These are phyloP conservation scores for Glonium stellatum DNA, from an alignment of 495 filamentous ascomycete genomes.

Conservation along the genomic window DNA sequence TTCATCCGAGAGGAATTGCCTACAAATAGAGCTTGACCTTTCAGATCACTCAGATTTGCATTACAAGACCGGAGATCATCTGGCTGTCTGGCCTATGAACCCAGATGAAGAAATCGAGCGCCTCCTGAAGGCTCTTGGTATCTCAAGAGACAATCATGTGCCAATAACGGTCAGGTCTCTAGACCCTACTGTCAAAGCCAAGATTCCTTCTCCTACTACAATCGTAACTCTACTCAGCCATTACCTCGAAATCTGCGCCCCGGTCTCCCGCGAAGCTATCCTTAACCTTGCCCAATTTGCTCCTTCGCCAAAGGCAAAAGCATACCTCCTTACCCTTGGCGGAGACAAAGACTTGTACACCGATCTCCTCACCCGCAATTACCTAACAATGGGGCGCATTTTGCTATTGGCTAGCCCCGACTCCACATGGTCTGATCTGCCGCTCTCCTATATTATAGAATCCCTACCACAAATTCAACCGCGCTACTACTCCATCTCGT, in stretches of 20 bases:
- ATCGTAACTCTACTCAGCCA: conserved; percentile 39
- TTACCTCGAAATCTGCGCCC: conserved; percentile 47
- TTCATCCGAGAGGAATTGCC: conserved; percentile 38
- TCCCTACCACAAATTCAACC: conserved; percentile 40
- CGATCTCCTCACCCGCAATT: conserved; percentile 30
- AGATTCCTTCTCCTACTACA: conserved; percentile 42
- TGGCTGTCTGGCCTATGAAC: conserved; percentile 29
- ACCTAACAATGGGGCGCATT: conserved; percentile 43
- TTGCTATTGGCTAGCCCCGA: too few relatives aligned
- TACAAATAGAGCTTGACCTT: conserved; percentile 48
- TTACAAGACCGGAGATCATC: conserved; percentile 37
- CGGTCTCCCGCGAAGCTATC: conserved; percentile 42
- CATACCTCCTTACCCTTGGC: conserved; percentile 33
- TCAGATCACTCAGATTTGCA: conserved; percentile 23
- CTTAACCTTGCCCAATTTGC: conserved; percentile 42
- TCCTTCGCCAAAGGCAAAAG: conserved; percentile 37
- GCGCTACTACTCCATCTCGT: conserved; percentile 52
- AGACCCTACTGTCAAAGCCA: conserved; percentile 35
- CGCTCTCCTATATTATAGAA: conserved; percentile 44
- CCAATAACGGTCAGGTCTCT: conserved; percentile 7
- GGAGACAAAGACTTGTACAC: conserved; percentile 37
- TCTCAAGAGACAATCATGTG: conserved; percentile 30
- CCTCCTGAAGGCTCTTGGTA: conserved; percentile 37
- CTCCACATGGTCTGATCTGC: conserved; percentile 37
- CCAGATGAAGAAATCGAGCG: conserved; percentile 37